These are phyloP conservation scores for Penicillium sp. DNA, from an alignment of 2,329 filamentous ascomycete genomes.

Conservation along the genomic window DNA sequence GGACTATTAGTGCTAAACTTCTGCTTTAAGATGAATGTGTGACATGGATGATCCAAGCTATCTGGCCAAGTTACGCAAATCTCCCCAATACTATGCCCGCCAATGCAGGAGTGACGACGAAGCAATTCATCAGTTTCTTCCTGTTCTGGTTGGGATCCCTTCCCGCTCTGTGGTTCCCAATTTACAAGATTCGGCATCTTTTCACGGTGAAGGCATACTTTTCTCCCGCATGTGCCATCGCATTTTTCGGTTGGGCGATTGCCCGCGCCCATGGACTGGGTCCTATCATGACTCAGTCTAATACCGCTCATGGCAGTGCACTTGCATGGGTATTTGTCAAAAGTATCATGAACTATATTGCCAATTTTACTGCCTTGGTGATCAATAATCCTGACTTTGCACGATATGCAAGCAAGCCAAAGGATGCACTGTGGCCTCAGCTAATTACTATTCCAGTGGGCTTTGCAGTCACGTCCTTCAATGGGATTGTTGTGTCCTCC, in stretches of 20 bases:
- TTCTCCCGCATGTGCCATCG: slow-evolving; percentile 46
- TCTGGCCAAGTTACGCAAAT: slow-evolving; percentile 46
- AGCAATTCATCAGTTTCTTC: slow-evolving; percentile 41
- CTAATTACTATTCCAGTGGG: slow-evolving; percentile 12
- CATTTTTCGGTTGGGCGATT: slow-evolving; percentile 58
- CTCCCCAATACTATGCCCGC: slow-evolving; percentile 48
- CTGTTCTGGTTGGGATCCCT: slow-evolving; percentile 41
- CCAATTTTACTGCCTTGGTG: slow-evolving; percentile 16
- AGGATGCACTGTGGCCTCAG: slow-evolving; percentile 11
- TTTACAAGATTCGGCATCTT: slow-evolving; percentile 32
- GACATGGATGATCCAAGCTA: slow-evolving; percentile 16
- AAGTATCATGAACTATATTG: slow-evolving; percentile 14
- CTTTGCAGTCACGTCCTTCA: slow-evolving; percentile 13
- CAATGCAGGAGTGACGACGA: slow-evolving; percentile 41
- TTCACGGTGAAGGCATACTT: slow-evolving; percentile 33
- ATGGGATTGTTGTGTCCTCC: slow-evolving; percentile 14
- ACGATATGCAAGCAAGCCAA: slow-evolving; percentile 11
- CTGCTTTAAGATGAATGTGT: slow-evolving; percentile 9
- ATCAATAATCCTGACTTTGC: slow-evolving; percentile 23
- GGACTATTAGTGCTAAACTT: background rate
- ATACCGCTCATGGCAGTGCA: slow-evolving; percentile 45
- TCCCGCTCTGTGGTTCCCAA: slow-evolving; percentile 38
- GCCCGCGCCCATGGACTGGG: slow-evolving; percentile 56
- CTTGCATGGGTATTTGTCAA: slow-evolving; percentile 44
- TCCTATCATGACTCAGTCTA: slow-evolving; percentile 45